These are phyloP conservation scores for Trematosphaeria pertusa DNA, from an alignment of 2,329 filamentous ascomycete species.

Conservation along the genomic window DNA sequence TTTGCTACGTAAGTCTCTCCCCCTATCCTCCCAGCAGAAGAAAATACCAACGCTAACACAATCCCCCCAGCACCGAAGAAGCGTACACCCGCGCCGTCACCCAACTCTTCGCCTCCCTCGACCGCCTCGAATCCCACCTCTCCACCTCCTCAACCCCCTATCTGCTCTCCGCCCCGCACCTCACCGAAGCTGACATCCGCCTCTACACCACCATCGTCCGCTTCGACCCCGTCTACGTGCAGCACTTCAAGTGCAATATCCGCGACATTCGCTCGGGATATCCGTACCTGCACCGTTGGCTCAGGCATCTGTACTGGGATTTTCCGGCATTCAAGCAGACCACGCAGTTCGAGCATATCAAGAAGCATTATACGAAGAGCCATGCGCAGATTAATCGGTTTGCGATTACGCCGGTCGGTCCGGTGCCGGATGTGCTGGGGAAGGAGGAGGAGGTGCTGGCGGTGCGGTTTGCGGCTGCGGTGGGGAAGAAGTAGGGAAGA, in stretches of 20 bases:
- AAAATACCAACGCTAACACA: constrained; percentile 2
- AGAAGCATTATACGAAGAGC: constrained; percentile 75
- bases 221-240: constrained; percentile 63
- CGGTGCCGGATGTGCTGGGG: constrained; percentile 79
- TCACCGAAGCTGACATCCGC: constrained; percentile 60
- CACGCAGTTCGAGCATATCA: constrained; percentile 95
- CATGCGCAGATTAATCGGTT: constrained; percentile 70
- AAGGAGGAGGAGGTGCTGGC: constrained; percentile 78
- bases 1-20: constrained; percentile 54
- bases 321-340: constrained; percentile 78
- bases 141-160: constrained; percentile 52
- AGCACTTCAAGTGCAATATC: constrained; percentile 80
- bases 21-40: neutral
- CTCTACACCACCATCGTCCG: constrained; percentile 67
- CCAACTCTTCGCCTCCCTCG: constrained; percentile 56
- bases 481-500: constrained; percentile 10
- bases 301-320: constrained; percentile 86
- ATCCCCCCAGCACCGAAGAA: constrained; percentile 50
- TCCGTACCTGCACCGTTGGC: constrained; percentile 79
- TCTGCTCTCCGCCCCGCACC: constrained; percentile 52
- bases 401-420: constrained; percentile 84
- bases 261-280: constrained; percentile 85
- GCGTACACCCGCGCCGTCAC: constrained; percentile 57
- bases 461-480: constrained; percentile 49
- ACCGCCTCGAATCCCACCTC: constrained; percentile 55